Conservation (phyloP, 2,329 filamentous ascomycete species). For the Simplicillium aogashimaense region DNA sequence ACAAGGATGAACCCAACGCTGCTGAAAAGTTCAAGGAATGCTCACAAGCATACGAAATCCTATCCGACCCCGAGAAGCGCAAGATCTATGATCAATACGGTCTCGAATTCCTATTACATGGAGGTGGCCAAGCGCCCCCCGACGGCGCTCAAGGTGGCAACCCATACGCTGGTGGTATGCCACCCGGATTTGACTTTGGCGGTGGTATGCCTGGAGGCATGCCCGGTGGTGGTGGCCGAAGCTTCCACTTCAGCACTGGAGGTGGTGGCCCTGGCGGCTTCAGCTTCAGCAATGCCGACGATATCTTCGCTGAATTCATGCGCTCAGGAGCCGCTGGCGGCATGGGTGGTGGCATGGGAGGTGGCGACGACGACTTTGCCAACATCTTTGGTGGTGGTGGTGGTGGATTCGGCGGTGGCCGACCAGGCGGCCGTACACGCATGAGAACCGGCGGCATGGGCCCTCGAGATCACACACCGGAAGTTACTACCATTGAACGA, state of each 20-base stretch:
- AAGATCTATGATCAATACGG: conserved; percentile 93
- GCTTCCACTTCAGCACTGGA: conserved; percentile 55
- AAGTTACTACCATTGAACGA: conserved; percentile 85
- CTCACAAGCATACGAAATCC: conserved; percentile 95
- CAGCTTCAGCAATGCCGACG: conserved; percentile 72
- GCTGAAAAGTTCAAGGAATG: conserved; percentile 96
- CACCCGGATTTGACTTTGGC: conserved; percentile 51
- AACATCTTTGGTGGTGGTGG: conserved; percentile 41
- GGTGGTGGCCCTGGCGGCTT: conserved; percentile 53
- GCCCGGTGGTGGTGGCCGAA: conserved; percentile 38
- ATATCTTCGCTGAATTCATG: conserved; percentile 79
- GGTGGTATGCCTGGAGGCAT: conserved; percentile 32
- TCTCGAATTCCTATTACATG: conserved; percentile 81
- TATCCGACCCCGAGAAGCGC: conserved; percentile 93
- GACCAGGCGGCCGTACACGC: conserved; percentile 20
- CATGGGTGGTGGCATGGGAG: conserved; percentile 33
- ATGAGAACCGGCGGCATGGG: conserved; percentile 4
- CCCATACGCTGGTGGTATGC: conserved; percentile 48
- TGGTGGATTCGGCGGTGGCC: conserved; percentile 30
- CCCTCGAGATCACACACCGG: conserved; percentile 53
- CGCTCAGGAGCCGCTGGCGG: conserved; percentile 40
- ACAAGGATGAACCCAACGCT: conserved; percentile 79
- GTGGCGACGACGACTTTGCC: conserved; percentile 34
- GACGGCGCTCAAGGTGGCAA: conserved; percentile 44
- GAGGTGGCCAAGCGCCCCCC: conserved; percentile 60